Evolutionary conservation across 73 alveolate species (phyloP).

Genomic region (Paramecium pentaurelia): DNA sequence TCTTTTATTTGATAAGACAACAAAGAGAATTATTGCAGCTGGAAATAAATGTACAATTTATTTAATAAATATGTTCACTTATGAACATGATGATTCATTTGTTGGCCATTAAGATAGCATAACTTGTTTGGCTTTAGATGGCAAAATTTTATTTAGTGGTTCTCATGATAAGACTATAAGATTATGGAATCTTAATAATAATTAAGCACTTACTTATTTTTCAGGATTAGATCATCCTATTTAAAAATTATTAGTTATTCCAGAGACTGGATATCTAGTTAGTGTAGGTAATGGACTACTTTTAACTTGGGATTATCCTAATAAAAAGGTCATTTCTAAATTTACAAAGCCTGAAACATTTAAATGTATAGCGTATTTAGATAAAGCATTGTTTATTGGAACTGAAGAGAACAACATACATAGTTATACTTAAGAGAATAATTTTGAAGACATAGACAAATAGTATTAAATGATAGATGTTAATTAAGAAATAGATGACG

Average conservation of each 20-base stretch:
- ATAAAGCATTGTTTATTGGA: slow-evolving; percentile 79
- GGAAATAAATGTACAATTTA: slow-evolving; percentile 72
- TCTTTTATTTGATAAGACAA: slow-evolving; percentile 68
- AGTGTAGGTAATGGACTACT: slow-evolving; percentile 71
- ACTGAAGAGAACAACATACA: slow-evolving; percentile 76
- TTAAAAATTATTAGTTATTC: slow-evolving; percentile 67
- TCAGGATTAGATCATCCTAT: slow-evolving; percentile 71
- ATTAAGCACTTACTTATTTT: slow-evolving; percentile 62
- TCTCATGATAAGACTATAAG: slow-evolving; percentile 85
- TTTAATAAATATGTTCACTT: slow-evolving; percentile 68
- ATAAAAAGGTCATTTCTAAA: slow-evolving; percentile 39
- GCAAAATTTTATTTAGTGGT: slow-evolving; percentile 80
- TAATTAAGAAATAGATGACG: slow-evolving; percentile 12
- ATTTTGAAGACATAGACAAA: neutral
- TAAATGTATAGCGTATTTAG: slow-evolving; percentile 77
- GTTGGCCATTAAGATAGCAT: slow-evolving; percentile 82
- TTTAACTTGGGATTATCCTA: slow-evolving; percentile 73
- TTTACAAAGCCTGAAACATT: slow-evolving; percentile 75
- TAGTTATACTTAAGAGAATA: slow-evolving; percentile 33
- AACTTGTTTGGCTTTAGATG: slow-evolving; percentile 80
- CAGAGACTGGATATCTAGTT: slow-evolving; percentile 79
- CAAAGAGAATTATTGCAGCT: slow-evolving; percentile 78
- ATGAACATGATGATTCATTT: slow-evolving; percentile 62
- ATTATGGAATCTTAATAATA: slow-evolving; percentile 75
- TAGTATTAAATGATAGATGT: slow-evolving; percentile 3